Percentiles rank a stretch among this genome's conserved stretches.
Evolutionary conservation across 495 filamentous ascomycete genomes (phyloP).

Genomic region (Penicillium simplicissimum): DNA sequence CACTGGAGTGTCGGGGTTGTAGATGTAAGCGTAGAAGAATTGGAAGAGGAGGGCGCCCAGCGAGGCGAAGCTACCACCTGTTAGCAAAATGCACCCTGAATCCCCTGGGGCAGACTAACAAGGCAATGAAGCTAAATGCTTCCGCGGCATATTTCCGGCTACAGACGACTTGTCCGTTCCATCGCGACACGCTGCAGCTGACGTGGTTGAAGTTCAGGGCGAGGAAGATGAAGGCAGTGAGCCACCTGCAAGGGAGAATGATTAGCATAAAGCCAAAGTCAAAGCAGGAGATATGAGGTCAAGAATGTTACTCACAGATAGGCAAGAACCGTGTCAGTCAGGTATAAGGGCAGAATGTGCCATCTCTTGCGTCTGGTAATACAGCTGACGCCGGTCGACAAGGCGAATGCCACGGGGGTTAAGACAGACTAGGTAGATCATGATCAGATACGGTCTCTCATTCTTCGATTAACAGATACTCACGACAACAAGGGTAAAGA

Average conservation of each 20-base stretch:
- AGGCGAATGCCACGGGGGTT: slow-evolving; percentile 10
- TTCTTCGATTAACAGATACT: not conserved
- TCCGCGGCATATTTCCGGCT: slow-evolving; percentile 22
- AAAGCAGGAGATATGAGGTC: not conserved
- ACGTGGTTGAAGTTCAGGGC: slow-evolving; percentile 22
- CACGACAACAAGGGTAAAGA: slow-evolving; percentile 22
- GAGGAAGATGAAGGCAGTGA: slow-evolving; percentile 26
- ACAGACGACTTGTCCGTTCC: slow-evolving; percentile 22
- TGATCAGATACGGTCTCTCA: not conserved
- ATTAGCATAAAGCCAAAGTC: not conserved
- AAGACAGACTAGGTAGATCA: slow-evolving; percentile 13
- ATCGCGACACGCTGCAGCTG: slow-evolving; percentile 16
- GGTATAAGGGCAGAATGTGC: slow-evolving; percentile 17
- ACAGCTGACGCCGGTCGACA: slow-evolving; percentile 14
- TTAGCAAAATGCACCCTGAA: not conserved
- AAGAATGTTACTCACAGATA: slow-evolving; percentile 16
- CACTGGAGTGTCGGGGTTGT: not conserved
- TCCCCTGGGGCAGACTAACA: slow-evolving; percentile 14
- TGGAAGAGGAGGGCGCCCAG: not conserved
- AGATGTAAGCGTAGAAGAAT: slow-evolving; percentile 3
- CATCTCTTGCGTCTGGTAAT: slow-evolving; percentile 10
- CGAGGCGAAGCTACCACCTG: not conserved
- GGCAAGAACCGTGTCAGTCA: slow-evolving; percentile 14
- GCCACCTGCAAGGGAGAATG: slow-evolving; percentile 14
- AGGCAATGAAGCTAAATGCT: slow-evolving; percentile 29